Evolutionary conservation across 2,329 filamentous ascomycete genomes (phyloP), one percentile per base, ranked within the genome.

Genomic region (Colletotrichum destructivum): DNA sequence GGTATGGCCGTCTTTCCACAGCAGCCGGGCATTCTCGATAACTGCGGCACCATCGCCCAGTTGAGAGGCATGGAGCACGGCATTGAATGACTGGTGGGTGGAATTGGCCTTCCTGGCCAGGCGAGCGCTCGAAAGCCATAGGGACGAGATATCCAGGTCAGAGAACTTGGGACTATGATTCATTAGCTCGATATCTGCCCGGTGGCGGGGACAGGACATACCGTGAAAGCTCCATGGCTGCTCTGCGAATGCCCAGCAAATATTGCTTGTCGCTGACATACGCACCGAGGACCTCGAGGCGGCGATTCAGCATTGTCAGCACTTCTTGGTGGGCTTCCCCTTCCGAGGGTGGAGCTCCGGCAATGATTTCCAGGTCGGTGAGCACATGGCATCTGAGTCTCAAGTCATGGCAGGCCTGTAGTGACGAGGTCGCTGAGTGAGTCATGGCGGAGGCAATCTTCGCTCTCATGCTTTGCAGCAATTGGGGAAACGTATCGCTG

Each of bases 241-340:
- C 96, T 75, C 96, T 89, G 68, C 95, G 90, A 51, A 98, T 88
- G 1, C 95, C 93, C 38, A 99, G 86, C 12, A 99, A 83, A 79
- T 97, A 98, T 79, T 98, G 96, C 80, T 99, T 99, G 79, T 99
- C 95, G 63, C 91, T 90, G 47, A 95, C 92, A 77, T 96, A 98
- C 1, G 95, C 94, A 0, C 97, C 96, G 2, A 99, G 85, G 1
- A 97, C 88, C 75, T 95, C 93, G n/a, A 99, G 84, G n/a, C 96
- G 91, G 56, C 92, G 90, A 72, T 93, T 88, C 6, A 98, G 80
- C 26, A 87, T 87, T 62, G 87, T 84, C 8, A 92, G 79, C 59
- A 82, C 81, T 52, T 81, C 81, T 57, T 82, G 79, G 63, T 86
- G 77, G 44, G 82, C 80, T 52, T 79, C 76, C 23, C 79, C 82